Percentiles rank a stretch among this genome's conserved stretches.
Evolutionary conservation across 1,284 basidiomycete genomes (phyloP).

Genomic region (Ceratobasidium sp.): DNA sequence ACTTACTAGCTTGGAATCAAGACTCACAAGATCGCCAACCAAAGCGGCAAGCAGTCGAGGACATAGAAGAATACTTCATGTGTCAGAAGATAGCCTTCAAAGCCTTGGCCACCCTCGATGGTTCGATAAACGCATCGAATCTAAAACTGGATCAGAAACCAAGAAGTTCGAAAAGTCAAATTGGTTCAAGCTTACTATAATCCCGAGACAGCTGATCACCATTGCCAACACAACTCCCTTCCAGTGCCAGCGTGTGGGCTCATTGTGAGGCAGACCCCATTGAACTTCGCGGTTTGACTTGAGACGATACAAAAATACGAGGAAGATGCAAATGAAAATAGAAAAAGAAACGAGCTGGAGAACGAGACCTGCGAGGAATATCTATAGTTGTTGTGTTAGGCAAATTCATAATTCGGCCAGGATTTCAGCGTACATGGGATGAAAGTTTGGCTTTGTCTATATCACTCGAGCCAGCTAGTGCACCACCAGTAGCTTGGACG

Average conservation of each 20-base stretch:
- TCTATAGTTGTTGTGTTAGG: background rate
- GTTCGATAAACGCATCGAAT: constrained; percentile 34
- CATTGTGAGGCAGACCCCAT: background rate
- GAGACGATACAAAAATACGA: constrained; percentile 19
- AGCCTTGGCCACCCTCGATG: constrained; percentile 28
- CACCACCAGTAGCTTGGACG: constrained; percentile 7
- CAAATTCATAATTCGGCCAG: background rate
- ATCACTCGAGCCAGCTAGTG: background rate
- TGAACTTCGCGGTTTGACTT: background rate
- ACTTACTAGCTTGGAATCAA: constrained; percentile 43
- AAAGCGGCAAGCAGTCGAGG: constrained; percentile 37
- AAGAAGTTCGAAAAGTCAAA: background rate
- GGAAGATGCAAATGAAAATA: background rate
- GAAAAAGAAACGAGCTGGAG: constrained; percentile 13
- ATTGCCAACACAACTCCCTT: background rate
- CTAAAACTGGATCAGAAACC: background rate
- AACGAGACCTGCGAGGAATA: constrained; percentile 8
- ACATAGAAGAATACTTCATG: constrained; percentile 41
- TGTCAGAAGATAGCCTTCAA: constrained; percentile 26
- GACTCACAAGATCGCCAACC: constrained; percentile 43
- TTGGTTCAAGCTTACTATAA: background rate
- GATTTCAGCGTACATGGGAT: background rate
- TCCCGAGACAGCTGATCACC: constrained; percentile 16
- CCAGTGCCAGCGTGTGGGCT: constrained; percentile 1
- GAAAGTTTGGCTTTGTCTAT: constrained; percentile 9